A percentile compares a stretch with the other conserved stretches of the same genome.
These are phyloP conservation scores for Podospora anserina DNA, from an alignment of 495 filamentous ascomycete genomes.

Conservation along the genomic window DNA sequence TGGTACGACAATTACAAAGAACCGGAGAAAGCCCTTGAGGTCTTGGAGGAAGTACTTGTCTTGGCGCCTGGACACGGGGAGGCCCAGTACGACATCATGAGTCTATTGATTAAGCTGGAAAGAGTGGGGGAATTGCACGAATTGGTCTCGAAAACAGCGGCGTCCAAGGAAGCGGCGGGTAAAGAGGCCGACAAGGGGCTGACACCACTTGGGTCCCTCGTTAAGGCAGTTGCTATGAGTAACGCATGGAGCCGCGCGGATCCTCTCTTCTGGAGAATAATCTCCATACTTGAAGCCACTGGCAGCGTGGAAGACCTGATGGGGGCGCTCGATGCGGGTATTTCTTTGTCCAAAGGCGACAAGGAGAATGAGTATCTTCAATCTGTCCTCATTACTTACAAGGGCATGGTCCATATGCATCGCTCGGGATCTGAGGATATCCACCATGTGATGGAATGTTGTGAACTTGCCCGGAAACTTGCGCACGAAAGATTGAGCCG, in stretches of 20 bases:
- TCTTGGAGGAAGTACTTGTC: neutral
- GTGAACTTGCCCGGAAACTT: neutral
- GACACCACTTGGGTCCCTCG: neutral
- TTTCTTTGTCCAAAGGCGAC: neutral
- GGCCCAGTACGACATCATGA: neutral
- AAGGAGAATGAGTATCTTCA: neutral
- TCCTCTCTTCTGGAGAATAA: neutral
- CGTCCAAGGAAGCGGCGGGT: neutral
- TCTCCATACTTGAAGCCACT: neutral
- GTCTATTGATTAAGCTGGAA: neutral
- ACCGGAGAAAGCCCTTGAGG: neutral
- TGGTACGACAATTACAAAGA: neutral
- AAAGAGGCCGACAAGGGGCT: conserved; percentile 4
- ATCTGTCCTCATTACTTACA: neutral
- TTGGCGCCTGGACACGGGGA: neutral
- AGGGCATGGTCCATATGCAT: neutral
- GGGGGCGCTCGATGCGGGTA: neutral
- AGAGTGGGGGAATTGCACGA: neutral
- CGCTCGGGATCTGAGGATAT: neutral
- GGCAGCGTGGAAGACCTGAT: neutral
- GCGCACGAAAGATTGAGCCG: neutral
- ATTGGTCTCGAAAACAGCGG: neutral
- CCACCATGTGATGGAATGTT: neutral
- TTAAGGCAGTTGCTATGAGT: neutral
- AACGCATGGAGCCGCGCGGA: neutral